phyloP scores from a whole-genome alignment of 1,284 basidiomycete genomes.

The Apiotrichum akiyoshidainum region DNA sequence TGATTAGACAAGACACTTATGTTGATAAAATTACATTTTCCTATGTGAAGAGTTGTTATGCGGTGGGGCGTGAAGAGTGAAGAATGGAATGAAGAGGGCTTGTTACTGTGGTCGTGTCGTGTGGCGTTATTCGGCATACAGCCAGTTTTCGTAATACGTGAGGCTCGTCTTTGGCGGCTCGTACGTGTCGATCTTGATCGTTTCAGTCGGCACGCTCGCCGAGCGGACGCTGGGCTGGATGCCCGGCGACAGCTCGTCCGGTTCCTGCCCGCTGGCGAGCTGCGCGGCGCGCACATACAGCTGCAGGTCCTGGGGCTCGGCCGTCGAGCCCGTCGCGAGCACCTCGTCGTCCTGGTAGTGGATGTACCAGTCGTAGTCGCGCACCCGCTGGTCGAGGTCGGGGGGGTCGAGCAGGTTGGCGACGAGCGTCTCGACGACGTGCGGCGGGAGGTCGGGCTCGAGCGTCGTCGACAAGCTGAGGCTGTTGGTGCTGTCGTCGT shows the following conservation, averaged over 20 bases:
- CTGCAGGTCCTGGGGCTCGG: conserved; percentile 52
- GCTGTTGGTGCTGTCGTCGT: not conserved
- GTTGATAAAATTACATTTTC: conserved; percentile 4
- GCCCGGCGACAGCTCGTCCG: conserved; percentile 22
- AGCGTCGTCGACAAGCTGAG: not conserved
- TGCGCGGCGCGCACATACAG: conserved; percentile 47
- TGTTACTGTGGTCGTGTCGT: not conserved
- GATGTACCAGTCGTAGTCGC: conserved; percentile 72
- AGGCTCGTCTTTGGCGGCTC: conserved; percentile 21
- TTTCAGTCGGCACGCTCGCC: not conserved
- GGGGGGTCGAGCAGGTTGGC: conserved; percentile 62
- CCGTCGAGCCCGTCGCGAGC: conserved; percentile 36
- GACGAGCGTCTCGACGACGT: conserved; percentile 59
- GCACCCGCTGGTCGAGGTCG: conserved; percentile 51
- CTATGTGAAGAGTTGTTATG: not conserved
- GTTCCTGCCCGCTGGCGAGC: conserved; percentile 39
- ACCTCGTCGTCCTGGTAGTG: conserved; percentile 51
- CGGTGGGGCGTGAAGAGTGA: not conserved
- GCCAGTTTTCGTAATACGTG: conserved; percentile 33
- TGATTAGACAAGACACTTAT: not conserved
- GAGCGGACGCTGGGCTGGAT: conserved; percentile 1
- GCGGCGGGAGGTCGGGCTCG: conserved; percentile 6
- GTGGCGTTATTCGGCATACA: conserved; percentile 10
- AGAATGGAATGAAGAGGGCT: not conserved
- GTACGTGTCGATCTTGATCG: conserved; percentile 11